Percentiles rank a stretch among this genome's conserved stretches.
phyloP scores from a whole-genome alignment of 2,329 filamentous ascomycete genomes.

The Setomelanomma holmii region DNA sequence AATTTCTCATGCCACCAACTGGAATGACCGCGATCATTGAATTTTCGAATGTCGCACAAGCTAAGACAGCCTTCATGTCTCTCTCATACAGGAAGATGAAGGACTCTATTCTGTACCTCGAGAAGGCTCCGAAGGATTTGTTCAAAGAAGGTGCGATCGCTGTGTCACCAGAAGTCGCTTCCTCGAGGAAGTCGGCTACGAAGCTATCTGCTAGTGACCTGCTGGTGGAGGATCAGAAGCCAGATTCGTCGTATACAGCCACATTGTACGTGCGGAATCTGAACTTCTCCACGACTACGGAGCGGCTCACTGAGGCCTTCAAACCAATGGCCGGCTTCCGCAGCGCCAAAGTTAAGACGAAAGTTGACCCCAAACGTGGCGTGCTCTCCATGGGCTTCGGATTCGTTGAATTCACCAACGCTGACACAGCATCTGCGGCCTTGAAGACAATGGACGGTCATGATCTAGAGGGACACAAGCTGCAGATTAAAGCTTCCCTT shows the following conservation, averaged over 20 bases:
- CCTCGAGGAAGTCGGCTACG: conserved; percentile 32
- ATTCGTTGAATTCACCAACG: conserved; percentile 86
- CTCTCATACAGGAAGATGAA: conserved; percentile 91
- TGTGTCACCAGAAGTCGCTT: conserved; percentile 45
- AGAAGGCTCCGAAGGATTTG: conserved; percentile 87
- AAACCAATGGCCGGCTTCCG: conserved; percentile 84
- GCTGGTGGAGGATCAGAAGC: conserved; percentile 64
- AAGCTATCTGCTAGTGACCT: conserved; percentile 75
- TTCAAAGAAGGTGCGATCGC: conserved; percentile 58
- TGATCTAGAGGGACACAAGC: conserved; percentile 83
- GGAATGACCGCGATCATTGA: conserved; percentile 95
- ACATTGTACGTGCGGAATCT: conserved; percentile 94
- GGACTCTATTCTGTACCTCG: conserved; percentile 88
- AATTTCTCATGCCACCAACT: conserved; percentile 88
- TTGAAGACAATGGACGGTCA: conserved; percentile 86
- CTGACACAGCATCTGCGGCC: conserved; percentile 79
- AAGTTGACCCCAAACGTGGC: conserved; percentile 89
- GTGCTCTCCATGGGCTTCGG: conserved; percentile 93
- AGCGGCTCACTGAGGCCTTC: conserved; percentile 78
- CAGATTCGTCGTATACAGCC: conserved; percentile 68
- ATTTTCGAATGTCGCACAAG: conserved; percentile 79
- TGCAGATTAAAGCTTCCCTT: conserved; percentile 86
- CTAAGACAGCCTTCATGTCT: conserved; percentile 81
- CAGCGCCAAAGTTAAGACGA: conserved; percentile 89
- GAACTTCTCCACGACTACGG: conserved; percentile 86